phyloP scores from a whole-genome alignment of 495 filamentous ascomycete genomes.

The Lasiosphaeris hirsuta region DNA sequence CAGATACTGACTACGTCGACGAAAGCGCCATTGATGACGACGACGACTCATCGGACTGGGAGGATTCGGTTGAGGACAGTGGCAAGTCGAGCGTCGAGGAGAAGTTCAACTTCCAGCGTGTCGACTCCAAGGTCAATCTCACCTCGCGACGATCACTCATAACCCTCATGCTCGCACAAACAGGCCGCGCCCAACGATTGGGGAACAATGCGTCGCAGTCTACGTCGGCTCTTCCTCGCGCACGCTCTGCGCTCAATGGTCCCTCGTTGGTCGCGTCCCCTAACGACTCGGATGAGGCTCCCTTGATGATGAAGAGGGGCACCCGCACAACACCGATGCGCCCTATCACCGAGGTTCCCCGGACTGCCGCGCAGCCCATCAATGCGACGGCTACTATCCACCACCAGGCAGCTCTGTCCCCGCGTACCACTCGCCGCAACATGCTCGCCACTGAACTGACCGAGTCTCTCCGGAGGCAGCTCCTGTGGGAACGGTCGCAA shows the following conservation, averaged over 20 bases:
- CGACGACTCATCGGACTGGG: slow-evolving; percentile 85
- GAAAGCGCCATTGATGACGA: slow-evolving; percentile 87
- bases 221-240: slow-evolving; percentile 71
- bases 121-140: slow-evolving; percentile 83
- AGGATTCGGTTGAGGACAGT: slow-evolving; percentile 87
- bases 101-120: slow-evolving; percentile 75
- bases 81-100: slow-evolving; percentile 78
- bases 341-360: slow-evolving; percentile 64
- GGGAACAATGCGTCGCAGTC: slow-evolving; percentile 70
- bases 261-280: slow-evolving; percentile 72
- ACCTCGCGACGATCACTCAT: slow-evolving; percentile 84
- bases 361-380: slow-evolving; percentile 75
- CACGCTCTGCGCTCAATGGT: slow-evolving; percentile 67
- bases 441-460: slow-evolving; percentile 91
- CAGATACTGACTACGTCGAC: slow-evolving; percentile 67
- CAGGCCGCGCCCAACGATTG: slow-evolving; percentile 60
- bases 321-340: slow-evolving; percentile 41
- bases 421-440: slow-evolving; percentile 88
- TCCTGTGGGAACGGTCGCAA: slow-evolving; percentile 37
- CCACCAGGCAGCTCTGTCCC: slow-evolving; percentile 69
- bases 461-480: slow-evolving; percentile 41
- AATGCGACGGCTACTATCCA: slow-evolving; percentile 65
- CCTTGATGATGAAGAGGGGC: slow-evolving; percentile 62
- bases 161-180: slow-evolving; percentile 77
- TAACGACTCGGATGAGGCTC: slow-evolving; percentile 62